phyloP scores from a whole-genome alignment of 108 stramenopile species.

The Seminavis robusta region DNA sequence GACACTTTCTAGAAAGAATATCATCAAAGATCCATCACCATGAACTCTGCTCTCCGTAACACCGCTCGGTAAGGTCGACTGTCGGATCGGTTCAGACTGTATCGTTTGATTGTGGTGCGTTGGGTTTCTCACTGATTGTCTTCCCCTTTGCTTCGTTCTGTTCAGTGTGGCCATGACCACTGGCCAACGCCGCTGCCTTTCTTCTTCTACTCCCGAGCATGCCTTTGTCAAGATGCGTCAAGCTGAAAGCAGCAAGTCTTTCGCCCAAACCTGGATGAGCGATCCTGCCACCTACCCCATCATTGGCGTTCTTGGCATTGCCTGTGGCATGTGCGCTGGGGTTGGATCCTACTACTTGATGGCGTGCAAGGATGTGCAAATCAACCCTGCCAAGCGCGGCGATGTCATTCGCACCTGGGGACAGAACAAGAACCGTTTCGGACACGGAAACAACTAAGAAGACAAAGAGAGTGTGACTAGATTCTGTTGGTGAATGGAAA shows the following conservation, averaged over 20 bases:
- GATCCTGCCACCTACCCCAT: slow-evolving; percentile 32
- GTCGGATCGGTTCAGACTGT: neutral
- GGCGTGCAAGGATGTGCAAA: slow-evolving; percentile 24
- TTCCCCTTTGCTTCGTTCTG: neutral
- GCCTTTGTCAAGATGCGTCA: slow-evolving; percentile 13
- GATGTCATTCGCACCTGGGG: slow-evolving; percentile 22
- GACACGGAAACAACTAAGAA: no score
- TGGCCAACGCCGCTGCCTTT: slow-evolving; percentile 17
- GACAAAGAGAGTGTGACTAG: no score
- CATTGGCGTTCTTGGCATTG: slow-evolving; percentile 14
- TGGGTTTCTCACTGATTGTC: neutral
- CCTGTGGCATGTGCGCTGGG: slow-evolving; percentile 8
- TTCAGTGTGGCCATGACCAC: neutral
- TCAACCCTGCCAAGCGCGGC: slow-evolving; percentile 21
- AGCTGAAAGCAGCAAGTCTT: neutral
- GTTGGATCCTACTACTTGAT: slow-evolving; percentile 6
- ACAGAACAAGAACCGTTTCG: no score
- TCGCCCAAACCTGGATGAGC: slow-evolving; percentile 8
- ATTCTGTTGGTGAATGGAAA: no score
- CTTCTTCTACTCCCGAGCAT: neutral
- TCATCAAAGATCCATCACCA: slow-evolving; percentile 5
- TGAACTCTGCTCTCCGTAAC: slow-evolving; percentile 18
- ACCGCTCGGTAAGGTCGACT: slow-evolving; percentile 15
- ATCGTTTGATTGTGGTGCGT: neutral
- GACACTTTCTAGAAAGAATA: no score